Conservation (phyloP, 352 stramenopile genomes). For the Phytophthora crassamura region DNA sequence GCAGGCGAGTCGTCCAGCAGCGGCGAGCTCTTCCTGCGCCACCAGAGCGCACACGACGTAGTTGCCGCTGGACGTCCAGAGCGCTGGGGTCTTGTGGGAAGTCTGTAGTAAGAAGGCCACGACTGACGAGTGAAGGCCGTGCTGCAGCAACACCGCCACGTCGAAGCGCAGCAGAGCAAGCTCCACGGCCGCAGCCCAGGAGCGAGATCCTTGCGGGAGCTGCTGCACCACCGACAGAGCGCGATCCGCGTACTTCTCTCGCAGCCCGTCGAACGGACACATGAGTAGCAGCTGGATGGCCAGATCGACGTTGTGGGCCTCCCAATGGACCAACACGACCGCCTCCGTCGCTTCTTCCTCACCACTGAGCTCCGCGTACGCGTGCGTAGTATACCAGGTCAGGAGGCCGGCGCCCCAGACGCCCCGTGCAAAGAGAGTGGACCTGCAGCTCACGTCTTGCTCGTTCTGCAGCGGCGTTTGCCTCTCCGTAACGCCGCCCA, state of each 20-base stretch:
- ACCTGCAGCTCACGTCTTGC: conserved; percentile 39
- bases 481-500: conserved; percentile 11
- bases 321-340: conserved; percentile 47
- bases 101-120: conserved; percentile 46
- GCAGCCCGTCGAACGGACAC: conserved; percentile 62
- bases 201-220: conserved; percentile 22
- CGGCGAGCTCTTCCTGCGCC: conserved; percentile 47
- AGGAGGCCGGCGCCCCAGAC: conserved; percentile 52
- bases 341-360: conserved; percentile 40
- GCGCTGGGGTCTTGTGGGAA: conserved; percentile 1
- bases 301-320: conserved; percentile 37
- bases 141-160: conserved; percentile 43
- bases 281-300: conserved; percentile 61
- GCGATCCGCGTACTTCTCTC: conserved; percentile 42
- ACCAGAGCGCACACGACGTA: conserved; percentile 79
- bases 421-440: conserved; percentile 52
- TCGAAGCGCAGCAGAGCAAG: conserved; percentile 74
- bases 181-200: conserved; percentile 43
- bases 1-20: conserved; percentile 58
- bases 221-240: conserved; percentile 33
- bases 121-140: conserved; percentile 49
- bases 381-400: conserved; percentile 59
- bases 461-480: background rate
- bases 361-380: conserved; percentile 47
- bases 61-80: conserved; percentile 69